These are phyloP conservation scores for Tulasnella sp. DNA, from an alignment of 768 basidiomycete species.

Conservation along the genomic window DNA sequence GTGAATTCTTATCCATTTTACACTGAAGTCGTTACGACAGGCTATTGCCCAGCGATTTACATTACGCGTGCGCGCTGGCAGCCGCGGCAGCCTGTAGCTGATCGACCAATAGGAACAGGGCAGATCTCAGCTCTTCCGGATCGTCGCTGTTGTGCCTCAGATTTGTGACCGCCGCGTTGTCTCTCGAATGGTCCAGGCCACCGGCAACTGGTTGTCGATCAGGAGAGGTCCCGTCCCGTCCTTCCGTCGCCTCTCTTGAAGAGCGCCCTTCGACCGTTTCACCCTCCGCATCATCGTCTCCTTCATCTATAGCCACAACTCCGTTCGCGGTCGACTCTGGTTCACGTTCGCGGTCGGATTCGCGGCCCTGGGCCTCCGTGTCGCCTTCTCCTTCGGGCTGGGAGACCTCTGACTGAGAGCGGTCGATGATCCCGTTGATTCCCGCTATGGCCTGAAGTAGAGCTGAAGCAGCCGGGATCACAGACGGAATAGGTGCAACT, in stretches of 20 bases:
- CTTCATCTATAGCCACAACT: too few relatives aligned
- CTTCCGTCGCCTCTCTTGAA: not conserved
- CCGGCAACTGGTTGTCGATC: not conserved
- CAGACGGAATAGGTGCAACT: too few relatives aligned
- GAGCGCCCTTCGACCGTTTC: not conserved
- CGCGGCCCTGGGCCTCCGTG: not conserved
- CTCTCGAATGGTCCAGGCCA: not conserved
- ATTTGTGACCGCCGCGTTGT: not conserved
- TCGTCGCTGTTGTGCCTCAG: not conserved
- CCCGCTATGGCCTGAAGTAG: slow-evolving; percentile 26
- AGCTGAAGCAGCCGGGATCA: not conserved
- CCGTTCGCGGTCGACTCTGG: too few relatives aligned
- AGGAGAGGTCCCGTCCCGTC: not conserved
- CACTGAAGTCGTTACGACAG: not conserved
- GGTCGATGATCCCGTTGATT: slow-evolving; percentile 26
- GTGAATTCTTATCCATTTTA: not conserved
- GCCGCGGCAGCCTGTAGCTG: not conserved
- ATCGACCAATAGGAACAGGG: not conserved
- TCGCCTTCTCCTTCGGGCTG: not conserved
- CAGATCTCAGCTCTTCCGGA: not conserved
- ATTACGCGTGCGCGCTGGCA: not conserved
- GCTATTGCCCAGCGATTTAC: not conserved
- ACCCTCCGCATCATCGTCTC: too few relatives aligned
- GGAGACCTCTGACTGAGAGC: not conserved
- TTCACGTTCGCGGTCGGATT: not conserved